Conservation (phyloP, 495 filamentous ascomycete species). For the Penicillium dipodomyicola region DNA sequence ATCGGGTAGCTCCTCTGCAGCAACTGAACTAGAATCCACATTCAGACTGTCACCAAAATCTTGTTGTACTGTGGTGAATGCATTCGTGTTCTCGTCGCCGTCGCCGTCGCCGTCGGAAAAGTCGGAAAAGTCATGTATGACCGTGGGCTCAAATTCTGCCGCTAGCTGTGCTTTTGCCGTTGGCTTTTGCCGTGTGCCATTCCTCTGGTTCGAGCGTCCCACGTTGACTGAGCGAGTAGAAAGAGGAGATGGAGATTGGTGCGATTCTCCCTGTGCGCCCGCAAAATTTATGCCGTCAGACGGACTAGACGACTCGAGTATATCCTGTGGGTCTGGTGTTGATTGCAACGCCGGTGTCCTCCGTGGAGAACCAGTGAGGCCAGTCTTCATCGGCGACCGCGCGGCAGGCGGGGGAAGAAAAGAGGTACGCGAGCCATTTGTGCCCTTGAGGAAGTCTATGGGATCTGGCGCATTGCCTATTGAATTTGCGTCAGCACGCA, state of each 20-base stretch:
- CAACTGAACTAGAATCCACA: slow-evolving; percentile 17
- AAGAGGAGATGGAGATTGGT: slow-evolving; percentile 36
- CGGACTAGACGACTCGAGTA: slow-evolving; percentile 37
- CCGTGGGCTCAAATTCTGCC: slow-evolving; percentile 20
- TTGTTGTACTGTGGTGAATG: slow-evolving; percentile 26
- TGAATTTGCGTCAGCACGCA: slow-evolving; percentile 12
- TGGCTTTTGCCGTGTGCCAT: slow-evolving; percentile 29
- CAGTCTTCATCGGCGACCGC: slow-evolving; percentile 47
- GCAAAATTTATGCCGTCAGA: slow-evolving; percentile 35
- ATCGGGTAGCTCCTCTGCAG: slow-evolving; percentile 32
- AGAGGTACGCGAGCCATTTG: slow-evolving; percentile 30
- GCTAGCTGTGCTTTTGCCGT: slow-evolving; percentile 44
- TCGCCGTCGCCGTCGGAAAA: slow-evolving; percentile 45
- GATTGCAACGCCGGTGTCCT: slow-evolving; percentile 44
- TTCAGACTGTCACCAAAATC: slow-evolving; percentile 31
- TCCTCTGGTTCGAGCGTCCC: slow-evolving; percentile 37
- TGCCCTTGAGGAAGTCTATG: slow-evolving; percentile 40
- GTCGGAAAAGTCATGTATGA: slow-evolving; percentile 30
- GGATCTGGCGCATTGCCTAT: slow-evolving; percentile 44
- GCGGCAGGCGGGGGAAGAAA: slow-evolving; percentile 37
- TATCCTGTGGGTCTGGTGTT: slow-evolving; percentile 37
- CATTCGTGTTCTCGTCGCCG: slow-evolving; percentile 40
- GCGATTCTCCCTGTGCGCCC: slow-evolving; percentile 21
- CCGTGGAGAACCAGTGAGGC: slow-evolving; percentile 41
- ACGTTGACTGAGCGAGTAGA: slow-evolving; percentile 40